phyloP scores from a whole-genome alignment of 176 grass and related monocot species.

The Cenchrus fungigraminus region DNA sequence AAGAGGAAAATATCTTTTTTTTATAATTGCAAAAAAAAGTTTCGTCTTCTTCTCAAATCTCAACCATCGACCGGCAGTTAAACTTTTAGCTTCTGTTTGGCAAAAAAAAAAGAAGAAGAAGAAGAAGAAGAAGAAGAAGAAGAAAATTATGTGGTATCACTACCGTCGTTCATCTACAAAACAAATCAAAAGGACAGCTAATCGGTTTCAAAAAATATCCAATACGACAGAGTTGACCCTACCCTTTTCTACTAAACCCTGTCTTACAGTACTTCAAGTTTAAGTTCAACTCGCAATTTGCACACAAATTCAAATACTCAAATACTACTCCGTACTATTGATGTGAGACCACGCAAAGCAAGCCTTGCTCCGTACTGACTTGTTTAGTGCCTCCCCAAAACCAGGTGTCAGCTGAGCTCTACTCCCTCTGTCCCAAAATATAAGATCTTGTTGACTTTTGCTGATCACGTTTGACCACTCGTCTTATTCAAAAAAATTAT shows the following conservation, averaged over 20 bases:
- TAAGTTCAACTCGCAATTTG: conserved; percentile 14
- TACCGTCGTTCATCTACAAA: not conserved
- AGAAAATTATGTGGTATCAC: not conserved
- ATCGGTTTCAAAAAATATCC: not conserved
- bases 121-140: too few relatives aligned
- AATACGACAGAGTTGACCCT: not conserved
- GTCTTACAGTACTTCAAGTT: not conserved
- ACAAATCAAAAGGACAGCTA: not conserved
- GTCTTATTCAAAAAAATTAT: too few relatives aligned
- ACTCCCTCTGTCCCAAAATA: too few relatives aligned
- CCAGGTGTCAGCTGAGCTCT: not conserved
- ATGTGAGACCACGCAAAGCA: conserved; percentile 29
- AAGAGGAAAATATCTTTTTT: not conserved
- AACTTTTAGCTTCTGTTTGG: too few relatives aligned
- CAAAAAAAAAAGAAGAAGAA: too few relatives aligned
- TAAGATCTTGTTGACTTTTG: too few relatives aligned
- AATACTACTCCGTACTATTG: not conserved
- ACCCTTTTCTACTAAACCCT: not conserved
- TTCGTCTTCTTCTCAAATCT: too few relatives aligned
- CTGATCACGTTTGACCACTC: too few relatives aligned
- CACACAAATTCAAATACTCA: not conserved
- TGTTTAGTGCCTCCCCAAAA: not conserved
- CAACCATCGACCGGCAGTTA: too few relatives aligned
- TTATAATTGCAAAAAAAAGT: not conserved
- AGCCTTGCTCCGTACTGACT: not conserved